Percentiles rank a stretch among this genome's conserved stretches.
phyloP scores from a whole-genome alignment of 2,329 filamentous ascomycete species.

The Chrysoporthe austroafricana region DNA sequence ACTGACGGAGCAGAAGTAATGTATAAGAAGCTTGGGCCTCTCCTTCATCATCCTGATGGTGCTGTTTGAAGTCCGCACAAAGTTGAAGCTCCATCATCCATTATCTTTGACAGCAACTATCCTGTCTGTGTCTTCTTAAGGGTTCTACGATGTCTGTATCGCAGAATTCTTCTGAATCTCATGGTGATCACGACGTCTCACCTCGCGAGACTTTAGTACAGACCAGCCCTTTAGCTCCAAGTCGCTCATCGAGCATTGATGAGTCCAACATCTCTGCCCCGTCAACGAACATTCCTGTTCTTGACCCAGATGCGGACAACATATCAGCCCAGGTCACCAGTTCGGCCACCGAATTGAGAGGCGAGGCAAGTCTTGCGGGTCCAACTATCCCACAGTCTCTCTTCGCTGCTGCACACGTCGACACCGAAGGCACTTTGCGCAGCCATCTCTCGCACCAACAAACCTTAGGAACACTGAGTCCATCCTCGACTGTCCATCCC shows the following conservation, averaged over 20 bases:
- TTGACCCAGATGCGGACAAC: background rate
- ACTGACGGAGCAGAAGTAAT: background rate
- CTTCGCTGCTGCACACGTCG: background rate
- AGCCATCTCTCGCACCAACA: background rate
- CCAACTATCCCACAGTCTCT: background rate
- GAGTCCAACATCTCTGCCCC: background rate
- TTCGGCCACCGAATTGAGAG: background rate
- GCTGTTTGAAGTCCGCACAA: background rate
- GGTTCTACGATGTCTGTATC: conserved; percentile 4
- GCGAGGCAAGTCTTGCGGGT: background rate
- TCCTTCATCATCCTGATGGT: background rate
- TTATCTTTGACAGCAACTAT: background rate
- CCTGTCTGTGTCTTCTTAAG: background rate
- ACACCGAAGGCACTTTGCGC: background rate
- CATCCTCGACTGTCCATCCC: conserved; percentile 9
- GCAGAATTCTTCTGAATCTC: background rate
- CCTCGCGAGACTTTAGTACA: background rate
- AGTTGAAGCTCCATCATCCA: background rate
- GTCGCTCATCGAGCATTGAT: background rate
- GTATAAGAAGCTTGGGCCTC: background rate
- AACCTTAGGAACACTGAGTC: background rate
- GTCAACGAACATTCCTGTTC: background rate
- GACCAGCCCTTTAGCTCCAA: background rate
- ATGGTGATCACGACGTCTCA: background rate
- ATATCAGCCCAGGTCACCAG: background rate